Conservation (phyloP, 306 rosid genomes). For the Delonix regia region DNA sequence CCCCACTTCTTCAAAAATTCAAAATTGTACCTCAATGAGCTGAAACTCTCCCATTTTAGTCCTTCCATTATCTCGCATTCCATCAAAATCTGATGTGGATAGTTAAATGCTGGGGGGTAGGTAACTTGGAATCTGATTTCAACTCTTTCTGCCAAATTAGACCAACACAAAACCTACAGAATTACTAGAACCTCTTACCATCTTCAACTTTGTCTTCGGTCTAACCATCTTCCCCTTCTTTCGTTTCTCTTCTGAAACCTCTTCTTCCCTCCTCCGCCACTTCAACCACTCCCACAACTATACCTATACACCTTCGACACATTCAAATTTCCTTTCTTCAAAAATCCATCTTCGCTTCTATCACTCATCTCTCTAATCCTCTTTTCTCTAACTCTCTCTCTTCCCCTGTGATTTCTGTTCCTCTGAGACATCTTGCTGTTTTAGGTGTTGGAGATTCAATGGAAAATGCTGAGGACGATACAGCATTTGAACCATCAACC, state of each 20-base stretch:
- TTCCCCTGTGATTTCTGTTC: constrained; percentile 36
- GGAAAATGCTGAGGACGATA: constrained; percentile 27
- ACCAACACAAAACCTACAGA: no score
- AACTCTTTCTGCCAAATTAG: no score
- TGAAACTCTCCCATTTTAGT: no score
- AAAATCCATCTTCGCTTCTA: constrained; percentile 24
- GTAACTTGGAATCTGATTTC: no score
- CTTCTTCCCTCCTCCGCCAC: constrained; percentile 33
- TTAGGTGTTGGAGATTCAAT: neutral
- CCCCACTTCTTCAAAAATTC: no score
- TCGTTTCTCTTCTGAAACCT: constrained; percentile 51
- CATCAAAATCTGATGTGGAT: no score
- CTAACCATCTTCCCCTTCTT: constrained; percentile 31
- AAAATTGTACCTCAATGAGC: no score
- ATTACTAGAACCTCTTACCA: no score
- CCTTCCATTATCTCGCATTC: no score
- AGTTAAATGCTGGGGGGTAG: no score
- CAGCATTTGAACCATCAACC: constrained; percentile 30
- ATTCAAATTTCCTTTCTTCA: constrained; percentile 3
- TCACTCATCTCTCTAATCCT: neutral
- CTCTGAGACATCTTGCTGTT: constrained; percentile 22
- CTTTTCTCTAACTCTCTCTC: constrained; percentile 28
- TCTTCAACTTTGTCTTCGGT: constrained; percentile 13
- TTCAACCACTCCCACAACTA: neutral
- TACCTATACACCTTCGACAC: constrained; percentile 10